A percentile compares a stretch with the other conserved stretches of the same genome.
Conservation (phyloP, 495 filamentous ascomycete species). For the Wilcoxina mikolae region DNA sequence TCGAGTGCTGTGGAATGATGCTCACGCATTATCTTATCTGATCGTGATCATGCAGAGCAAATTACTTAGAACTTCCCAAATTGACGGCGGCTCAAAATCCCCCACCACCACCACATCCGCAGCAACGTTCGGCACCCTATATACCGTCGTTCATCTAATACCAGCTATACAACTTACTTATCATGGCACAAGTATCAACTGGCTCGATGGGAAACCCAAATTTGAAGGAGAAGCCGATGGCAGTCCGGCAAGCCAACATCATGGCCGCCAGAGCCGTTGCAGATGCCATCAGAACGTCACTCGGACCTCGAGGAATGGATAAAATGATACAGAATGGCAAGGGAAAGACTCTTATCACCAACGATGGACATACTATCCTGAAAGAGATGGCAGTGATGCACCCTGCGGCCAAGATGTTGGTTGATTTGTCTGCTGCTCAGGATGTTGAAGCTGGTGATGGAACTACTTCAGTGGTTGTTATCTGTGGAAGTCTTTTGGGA, state of each 20-base stretch:
- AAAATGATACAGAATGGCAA: constrained; percentile 99
- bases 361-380: constrained; percentile 97
- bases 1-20: too few relatives aligned
- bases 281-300: constrained; percentile 72
- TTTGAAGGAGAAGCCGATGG: constrained; percentile 88
- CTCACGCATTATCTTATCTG: too few relatives aligned
- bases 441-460: constrained; percentile 98
- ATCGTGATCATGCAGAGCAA: not conserved
- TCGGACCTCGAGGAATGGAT: constrained; percentile 75
- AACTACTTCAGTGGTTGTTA: constrained; percentile 95
- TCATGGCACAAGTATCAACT: constrained; percentile 2
- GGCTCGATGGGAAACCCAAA: constrained; percentile 17
- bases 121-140: constrained; percentile 6
- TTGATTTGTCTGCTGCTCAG: constrained; percentile 90
- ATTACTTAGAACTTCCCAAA: not conserved
- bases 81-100: constrained; percentile 4
- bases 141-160: constrained; percentile 8
- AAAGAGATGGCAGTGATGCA: constrained; percentile 98
- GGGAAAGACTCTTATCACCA: constrained; percentile 95
- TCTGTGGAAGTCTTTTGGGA: constrained; percentile 83
- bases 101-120: constrained; percentile 2
- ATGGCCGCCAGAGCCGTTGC: constrained; percentile 92
- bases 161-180: not conserved
- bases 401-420: constrained; percentile 95
- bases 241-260: constrained; percentile 89